A percentile compares a stretch with the other conserved stretches of the same genome.
Evolutionary conservation across 768 basidiomycete species (phyloP).

Genomic region (Termitomyces sp.): DNA sequence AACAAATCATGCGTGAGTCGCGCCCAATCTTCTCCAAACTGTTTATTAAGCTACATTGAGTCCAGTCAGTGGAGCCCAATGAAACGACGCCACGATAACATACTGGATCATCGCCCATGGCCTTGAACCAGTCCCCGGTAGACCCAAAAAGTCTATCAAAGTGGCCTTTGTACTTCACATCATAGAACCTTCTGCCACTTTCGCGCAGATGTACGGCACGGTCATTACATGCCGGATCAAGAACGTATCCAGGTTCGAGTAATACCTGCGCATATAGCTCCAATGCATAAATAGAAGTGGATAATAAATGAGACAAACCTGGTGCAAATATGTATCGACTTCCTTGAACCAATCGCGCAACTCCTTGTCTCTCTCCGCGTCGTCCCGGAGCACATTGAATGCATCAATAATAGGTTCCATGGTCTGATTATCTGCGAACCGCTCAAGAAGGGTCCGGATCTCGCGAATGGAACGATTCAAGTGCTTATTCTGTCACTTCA

Average conservation of each 20-base stretch:
- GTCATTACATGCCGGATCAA: slow-evolving; percentile 68
- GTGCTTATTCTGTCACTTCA: slow-evolving; percentile 35
- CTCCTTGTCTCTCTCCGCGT: slow-evolving; percentile 68
- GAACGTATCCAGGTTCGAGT: slow-evolving; percentile 78
- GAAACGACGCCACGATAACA: slow-evolving; percentile 1
- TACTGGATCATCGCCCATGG: slow-evolving; percentile 78
- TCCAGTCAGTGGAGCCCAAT: not conserved
- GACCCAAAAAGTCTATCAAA: slow-evolving; percentile 76
- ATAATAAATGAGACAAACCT: slow-evolving; percentile 28
- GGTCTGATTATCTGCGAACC: slow-evolving; percentile 75
- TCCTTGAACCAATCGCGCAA: slow-evolving; percentile 68
- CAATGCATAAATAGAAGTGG: not conserved
- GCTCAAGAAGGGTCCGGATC: slow-evolving; percentile 79
- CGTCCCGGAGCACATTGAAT: slow-evolving; percentile 63
- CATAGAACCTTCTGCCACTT: slow-evolving; percentile 72
- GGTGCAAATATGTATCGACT: slow-evolving; percentile 60
- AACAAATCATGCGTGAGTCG: slow-evolving; percentile 80
- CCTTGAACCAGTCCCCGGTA: slow-evolving; percentile 73
- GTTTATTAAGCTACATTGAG: slow-evolving; percentile 44
- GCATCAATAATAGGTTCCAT: slow-evolving; percentile 68
- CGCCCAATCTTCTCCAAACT: slow-evolving; percentile 80
- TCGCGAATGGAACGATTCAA: slow-evolving; percentile 54
- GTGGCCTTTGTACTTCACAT: slow-evolving; percentile 56
- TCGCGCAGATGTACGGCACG: slow-evolving; percentile 64
- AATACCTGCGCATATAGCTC: slow-evolving; percentile 37